Conservation (phyloP, 352 stramenopile genomes). For the Phytophthora pinifolia region DNA sequence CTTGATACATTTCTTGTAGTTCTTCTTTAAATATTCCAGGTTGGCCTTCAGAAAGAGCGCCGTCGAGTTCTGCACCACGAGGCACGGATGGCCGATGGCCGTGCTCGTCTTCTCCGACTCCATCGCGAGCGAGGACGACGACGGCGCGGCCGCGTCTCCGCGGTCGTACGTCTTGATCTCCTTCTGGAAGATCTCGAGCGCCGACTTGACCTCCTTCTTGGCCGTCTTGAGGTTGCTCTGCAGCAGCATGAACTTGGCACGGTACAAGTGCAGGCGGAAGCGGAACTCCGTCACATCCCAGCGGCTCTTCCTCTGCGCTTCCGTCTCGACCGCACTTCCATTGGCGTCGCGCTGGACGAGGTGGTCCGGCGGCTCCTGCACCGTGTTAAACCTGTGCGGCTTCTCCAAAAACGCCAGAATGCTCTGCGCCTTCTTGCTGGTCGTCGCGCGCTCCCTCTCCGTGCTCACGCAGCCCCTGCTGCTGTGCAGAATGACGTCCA, state of each 20-base stretch:
- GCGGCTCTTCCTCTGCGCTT: constrained; percentile 58
- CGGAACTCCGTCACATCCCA: constrained; percentile 85
- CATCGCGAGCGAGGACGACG: constrained; percentile 29
- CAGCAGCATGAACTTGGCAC: constrained; percentile 89
- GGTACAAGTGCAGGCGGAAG: constrained; percentile 92
- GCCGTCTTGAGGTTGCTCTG: constrained; percentile 87
- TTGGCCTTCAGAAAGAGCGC: constrained; percentile 93
- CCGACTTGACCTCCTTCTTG: constrained; percentile 93
- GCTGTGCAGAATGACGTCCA: constrained; percentile 92
- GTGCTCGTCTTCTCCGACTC: constrained; percentile 75
- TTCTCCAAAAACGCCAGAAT: constrained; percentile 91
- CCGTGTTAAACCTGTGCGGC: constrained; percentile 88
- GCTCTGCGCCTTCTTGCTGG: constrained; percentile 84
- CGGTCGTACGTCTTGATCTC: constrained; percentile 71
- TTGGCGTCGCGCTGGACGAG: constrained; percentile 32
- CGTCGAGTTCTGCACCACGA: constrained; percentile 87
- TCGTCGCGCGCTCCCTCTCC: constrained; percentile 61
- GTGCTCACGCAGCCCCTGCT: constrained; percentile 82
- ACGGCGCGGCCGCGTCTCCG: constrained; percentile 12
- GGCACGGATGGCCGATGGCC: constrained; percentile 69
- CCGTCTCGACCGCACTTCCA: constrained; percentile 42
- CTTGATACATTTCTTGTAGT: constrained; percentile 95
- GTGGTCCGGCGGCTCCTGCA: constrained; percentile 48
- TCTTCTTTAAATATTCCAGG: constrained; percentile 93
- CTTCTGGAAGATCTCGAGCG: constrained; percentile 92